These are phyloP conservation scores for Epichloe gansuensis DNA, from an alignment of 2,329 filamentous ascomycete species.

Conservation along the genomic window DNA sequence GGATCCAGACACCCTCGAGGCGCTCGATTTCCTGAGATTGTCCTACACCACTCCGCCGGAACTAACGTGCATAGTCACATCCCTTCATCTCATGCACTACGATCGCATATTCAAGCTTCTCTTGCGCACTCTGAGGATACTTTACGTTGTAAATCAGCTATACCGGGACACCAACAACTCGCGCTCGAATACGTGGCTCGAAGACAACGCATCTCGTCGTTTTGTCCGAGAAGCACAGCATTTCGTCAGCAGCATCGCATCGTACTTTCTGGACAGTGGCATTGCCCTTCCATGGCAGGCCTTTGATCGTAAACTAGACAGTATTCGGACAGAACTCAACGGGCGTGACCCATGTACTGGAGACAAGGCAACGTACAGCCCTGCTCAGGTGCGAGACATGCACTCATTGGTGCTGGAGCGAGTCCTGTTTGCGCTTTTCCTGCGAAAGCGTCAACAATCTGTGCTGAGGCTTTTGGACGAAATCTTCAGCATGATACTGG, in stretches of 20 bases:
- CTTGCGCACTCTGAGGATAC: slow-evolving; percentile 63
- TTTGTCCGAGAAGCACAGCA: slow-evolving; percentile 70
- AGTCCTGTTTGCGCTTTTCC: slow-evolving; percentile 59
- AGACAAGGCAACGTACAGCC: slow-evolving; percentile 31
- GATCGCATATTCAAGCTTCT: slow-evolving; percentile 74
- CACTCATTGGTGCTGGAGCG: slow-evolving; percentile 64
- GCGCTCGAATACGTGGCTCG: slow-evolving; percentile 20
- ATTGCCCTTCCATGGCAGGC: slow-evolving; percentile 59
- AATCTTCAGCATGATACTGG: slow-evolving; percentile 59
- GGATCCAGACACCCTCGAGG: slow-evolving; percentile 69
- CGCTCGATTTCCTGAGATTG: slow-evolving; percentile 83
- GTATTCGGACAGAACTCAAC: slow-evolving; percentile 45
- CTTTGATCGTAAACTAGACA: slow-evolving; percentile 54
- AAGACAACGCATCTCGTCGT: slow-evolving; percentile 31
- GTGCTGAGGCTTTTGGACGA: slow-evolving; percentile 62
- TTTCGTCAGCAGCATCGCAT: slow-evolving; percentile 58
- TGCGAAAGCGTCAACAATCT: slow-evolving; percentile 62
- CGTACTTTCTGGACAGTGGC: slow-evolving; percentile 70
- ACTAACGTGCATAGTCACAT: slow-evolving; percentile 61
- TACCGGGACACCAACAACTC: slow-evolving; percentile 43
- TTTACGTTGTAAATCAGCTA: slow-evolving; percentile 58
- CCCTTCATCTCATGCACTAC: slow-evolving; percentile 60
- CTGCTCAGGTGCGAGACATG: slow-evolving; percentile 52
- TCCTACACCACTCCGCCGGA: slow-evolving; percentile 68
- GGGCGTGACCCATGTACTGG: slow-evolving; percentile 24